These are phyloP conservation scores for Schizophyllum amplum DNA, from an alignment of 1,284 basidiomycete species.

Conservation along the genomic window DNA sequence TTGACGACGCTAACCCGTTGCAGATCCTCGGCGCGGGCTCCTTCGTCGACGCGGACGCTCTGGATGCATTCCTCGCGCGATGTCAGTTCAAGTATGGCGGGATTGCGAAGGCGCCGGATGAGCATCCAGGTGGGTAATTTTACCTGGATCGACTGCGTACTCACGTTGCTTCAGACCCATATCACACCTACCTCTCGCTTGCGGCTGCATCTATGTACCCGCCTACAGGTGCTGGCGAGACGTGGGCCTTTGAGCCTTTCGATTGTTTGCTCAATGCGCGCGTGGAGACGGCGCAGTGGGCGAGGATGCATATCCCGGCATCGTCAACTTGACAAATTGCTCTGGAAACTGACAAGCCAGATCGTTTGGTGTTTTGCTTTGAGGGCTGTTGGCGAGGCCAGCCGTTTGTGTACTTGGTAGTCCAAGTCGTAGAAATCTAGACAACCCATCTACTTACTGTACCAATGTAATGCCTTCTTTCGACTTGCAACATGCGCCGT, in stretches of 20 bases:
- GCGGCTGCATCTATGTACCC: slow-evolving; percentile 71
- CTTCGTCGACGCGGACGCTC: slow-evolving; percentile 45
- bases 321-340: too few species aligned
- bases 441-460: too few species aligned
- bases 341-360: too few species aligned
- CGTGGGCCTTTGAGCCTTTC: slow-evolving; percentile 50
- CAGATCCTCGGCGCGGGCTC: slow-evolving; percentile 59
- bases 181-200: slow-evolving; percentile 84
- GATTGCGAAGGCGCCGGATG: slow-evolving; percentile 73
- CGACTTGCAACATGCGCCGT: too few species aligned
- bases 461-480: too few species aligned
- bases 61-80: slow-evolving; percentile 55
- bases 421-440: too few species aligned
- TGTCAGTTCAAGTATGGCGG: slow-evolving; percentile 86
- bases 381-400: too few species aligned
- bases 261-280: slow-evolving; percentile 69
- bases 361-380: too few species aligned
- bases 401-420: too few species aligned
- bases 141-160: slow-evolving; percentile 1
- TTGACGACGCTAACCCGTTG: too few species aligned
- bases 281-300: slow-evolving; percentile 56
- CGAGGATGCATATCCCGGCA: slow-evolving; percentile 39
- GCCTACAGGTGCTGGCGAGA: slow-evolving; percentile 26
- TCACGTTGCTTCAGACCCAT: slow-evolving; percentile 58
- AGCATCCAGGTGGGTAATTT: slow-evolving; percentile 47